Evolutionary conservation across 352 stramenopile genomes (phyloP), one percentile per base, ranked within the genome.

Genomic region (Pythium folliculosum): DNA sequence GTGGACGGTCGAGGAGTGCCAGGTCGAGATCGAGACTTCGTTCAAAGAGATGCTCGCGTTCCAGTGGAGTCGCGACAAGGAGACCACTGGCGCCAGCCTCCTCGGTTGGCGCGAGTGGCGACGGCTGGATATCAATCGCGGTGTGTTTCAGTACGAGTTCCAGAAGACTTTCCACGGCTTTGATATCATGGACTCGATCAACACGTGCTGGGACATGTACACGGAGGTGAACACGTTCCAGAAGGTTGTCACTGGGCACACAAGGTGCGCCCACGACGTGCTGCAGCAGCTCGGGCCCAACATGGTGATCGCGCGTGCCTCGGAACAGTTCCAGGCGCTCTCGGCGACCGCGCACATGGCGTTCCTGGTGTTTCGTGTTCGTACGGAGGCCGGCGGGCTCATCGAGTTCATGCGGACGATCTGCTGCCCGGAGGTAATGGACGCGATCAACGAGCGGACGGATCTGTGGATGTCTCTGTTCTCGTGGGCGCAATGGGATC

Each of bases 51-150:
- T 61, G 3, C 21, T 21, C 22, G 50, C 23, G 25, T 67, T 67
- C 38, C 21, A 51, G 14, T 54, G 22, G 50, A 60, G 60, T 21
- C 16, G 27, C 19, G 51, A 67, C 23, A 59, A 37, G 13, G 10
- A 49, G 23, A n/a, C 38, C 8, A 54, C 22, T 25, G 60, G 60
- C 7, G 10, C 44, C 25, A 60, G 51, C 17, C 61, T 67, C 21
- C 27, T 61, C 14, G 60, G 60, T 5, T 67, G 60, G 60, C 37
- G 60, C 22, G 60, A 54, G 10, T 17, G 27, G 14, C 60, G 60
- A 3, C 60, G 60, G 3, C 9, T 67, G 5, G 21, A 54, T 7
- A 7, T 14, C 1, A 6, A 17, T 1, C 9, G 22, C 3, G n/a
- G 21, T 7, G 22, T 21, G 3, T 25, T 61, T 16, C 49, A 60